Percentiles rank a stretch among this genome's conserved stretches.
phyloP scores from a whole-genome alignment of 1,139 yeast genomes.

The Meyerozyma elateridarum region DNA sequence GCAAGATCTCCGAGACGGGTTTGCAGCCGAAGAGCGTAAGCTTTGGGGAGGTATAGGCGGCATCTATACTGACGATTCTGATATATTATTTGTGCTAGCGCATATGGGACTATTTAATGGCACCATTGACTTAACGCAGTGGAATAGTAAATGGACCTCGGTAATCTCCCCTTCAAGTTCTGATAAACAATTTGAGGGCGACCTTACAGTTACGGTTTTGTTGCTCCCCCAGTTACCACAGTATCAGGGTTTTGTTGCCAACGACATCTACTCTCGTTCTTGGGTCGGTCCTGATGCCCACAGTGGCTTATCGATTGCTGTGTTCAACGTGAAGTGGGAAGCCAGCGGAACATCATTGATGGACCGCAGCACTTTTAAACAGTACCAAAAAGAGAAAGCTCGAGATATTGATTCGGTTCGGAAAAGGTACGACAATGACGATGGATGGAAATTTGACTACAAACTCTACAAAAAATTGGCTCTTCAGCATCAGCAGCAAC shows the following conservation, averaged over 20 bases:
- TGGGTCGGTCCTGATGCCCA: constrained; percentile 56
- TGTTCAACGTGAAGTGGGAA: constrained; percentile 55
- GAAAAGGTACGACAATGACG: constrained; percentile 12
- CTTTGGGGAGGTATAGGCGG: constrained; percentile 84
- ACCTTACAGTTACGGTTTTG: constrained; percentile 64
- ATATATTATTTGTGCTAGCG: constrained; percentile 65
- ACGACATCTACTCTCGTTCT: constrained; percentile 68
- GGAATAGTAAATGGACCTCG: constrained; percentile 34
- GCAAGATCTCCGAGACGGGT: constrained; percentile 24
- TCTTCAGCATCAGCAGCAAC: no score
- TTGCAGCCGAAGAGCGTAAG: constrained; percentile 40
- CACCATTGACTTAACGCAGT: constrained; percentile 26
- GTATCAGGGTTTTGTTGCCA: constrained; percentile 60
- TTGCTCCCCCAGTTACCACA: constrained; percentile 61
- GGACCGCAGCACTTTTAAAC: constrained; percentile 27
- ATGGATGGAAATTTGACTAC: constrained; percentile 33
- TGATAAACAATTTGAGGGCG: constrained; percentile 27
- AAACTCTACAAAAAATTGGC: constrained; percentile 22
- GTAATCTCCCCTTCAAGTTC: no score
- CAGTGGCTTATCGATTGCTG: constrained; percentile 63
- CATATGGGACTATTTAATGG: constrained; percentile 63
- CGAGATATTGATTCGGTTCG: constrained; percentile 21
- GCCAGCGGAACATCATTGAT: constrained; percentile 25
- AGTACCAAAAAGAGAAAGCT: constrained; percentile 24
- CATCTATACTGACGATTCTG: constrained; percentile 90